A percentile compares a stretch with the other conserved stretches of the same genome.
Evolutionary conservation across 805 yeast genomes (phyloP).

Genomic region (Candida tallmaniae): DNA sequence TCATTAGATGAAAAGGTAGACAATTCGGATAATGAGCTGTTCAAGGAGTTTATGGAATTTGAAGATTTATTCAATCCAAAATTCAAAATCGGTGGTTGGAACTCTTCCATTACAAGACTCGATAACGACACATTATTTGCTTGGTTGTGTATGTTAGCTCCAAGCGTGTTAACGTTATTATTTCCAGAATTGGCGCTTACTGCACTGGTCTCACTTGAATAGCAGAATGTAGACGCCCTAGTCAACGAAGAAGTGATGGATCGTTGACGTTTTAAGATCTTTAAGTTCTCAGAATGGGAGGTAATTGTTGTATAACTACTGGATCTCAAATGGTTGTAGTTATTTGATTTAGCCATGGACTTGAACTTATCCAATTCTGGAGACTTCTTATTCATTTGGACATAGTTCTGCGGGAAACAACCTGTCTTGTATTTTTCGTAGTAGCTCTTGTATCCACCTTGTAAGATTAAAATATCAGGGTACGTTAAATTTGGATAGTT

Average conservation of each 20-base stretch:
- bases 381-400: conserved; percentile 68
- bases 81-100: conserved; percentile 26
- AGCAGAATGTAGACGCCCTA: conserved; percentile 25
- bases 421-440: conserved; percentile 52
- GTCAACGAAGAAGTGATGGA: conserved; percentile 14
- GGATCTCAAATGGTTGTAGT: conserved; percentile 28
- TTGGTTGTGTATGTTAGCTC: neutral
- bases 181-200: too few species aligned
- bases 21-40: conserved; percentile 17
- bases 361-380: conserved; percentile 41
- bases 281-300: conserved; percentile 21
- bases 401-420: conserved; percentile 75
- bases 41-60: conserved; percentile 14
- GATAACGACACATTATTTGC: neutral
- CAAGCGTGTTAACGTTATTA: neutral
- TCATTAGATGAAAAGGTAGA: conserved; percentile 14
- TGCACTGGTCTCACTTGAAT: conserved; percentile 7
- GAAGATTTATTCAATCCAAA: conserved; percentile 16
- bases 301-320: conserved; percentile 27
- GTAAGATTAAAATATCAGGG: conserved; percentile 84
- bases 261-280: conserved; percentile 30
- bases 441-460: conserved; percentile 88
- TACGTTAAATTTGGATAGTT: conserved; percentile 77
- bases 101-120: conserved; percentile 3
- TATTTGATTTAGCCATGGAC: conserved; percentile 39